Evolutionary conservation across 2,329 filamentous ascomycete species (phyloP).

Genomic region (Polytolypa hystricis): DNA sequence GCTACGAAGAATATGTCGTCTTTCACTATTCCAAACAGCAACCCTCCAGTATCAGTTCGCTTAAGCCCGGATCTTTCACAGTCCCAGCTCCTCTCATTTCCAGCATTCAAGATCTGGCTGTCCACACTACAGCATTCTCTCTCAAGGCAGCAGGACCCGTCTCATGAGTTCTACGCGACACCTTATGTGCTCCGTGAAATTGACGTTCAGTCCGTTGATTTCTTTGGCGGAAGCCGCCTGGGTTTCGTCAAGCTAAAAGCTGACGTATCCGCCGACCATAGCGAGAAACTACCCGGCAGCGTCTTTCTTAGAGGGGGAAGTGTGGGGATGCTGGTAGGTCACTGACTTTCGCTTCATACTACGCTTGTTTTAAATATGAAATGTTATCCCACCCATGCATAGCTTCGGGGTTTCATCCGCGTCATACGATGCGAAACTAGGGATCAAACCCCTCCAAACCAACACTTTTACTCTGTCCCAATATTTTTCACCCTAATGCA

Average conservation of each 20-base stretch:
- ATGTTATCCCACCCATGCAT: neutral
- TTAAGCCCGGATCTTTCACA: slow-evolving; percentile 33
- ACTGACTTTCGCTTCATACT: neutral
- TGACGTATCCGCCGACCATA: slow-evolving; percentile 41
- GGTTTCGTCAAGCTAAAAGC: slow-evolving; percentile 49
- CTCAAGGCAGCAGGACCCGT: slow-evolving; percentile 31
- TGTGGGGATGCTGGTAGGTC: slow-evolving; percentile 44
- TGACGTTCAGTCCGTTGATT: slow-evolving; percentile 44
- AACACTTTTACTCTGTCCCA: too few relatives aligned
- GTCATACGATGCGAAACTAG: neutral
- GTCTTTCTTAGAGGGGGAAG: slow-evolving; percentile 49
- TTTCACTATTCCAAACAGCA: slow-evolving; percentile 29
- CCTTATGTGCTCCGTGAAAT: slow-evolving; percentile 44
- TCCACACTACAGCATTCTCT: slow-evolving; percentile 40
- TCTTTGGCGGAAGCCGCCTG: slow-evolving; percentile 38
- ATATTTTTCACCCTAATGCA: neutral
- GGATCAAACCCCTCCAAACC: neutral
- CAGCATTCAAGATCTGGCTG: slow-evolving; percentile 46
- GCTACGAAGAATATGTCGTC: slow-evolving; percentile 26
- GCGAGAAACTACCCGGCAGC: slow-evolving; percentile 43
- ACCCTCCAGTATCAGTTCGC: slow-evolving; percentile 29
- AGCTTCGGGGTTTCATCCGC: neutral
- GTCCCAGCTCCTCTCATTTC: slow-evolving; percentile 38
- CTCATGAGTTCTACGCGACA: slow-evolving; percentile 40
- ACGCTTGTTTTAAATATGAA: neutral